These are phyloP conservation scores for Dioscorea cayenensis DNA, from an alignment of 116 monocot genomes.

Conservation along the genomic window DNA sequence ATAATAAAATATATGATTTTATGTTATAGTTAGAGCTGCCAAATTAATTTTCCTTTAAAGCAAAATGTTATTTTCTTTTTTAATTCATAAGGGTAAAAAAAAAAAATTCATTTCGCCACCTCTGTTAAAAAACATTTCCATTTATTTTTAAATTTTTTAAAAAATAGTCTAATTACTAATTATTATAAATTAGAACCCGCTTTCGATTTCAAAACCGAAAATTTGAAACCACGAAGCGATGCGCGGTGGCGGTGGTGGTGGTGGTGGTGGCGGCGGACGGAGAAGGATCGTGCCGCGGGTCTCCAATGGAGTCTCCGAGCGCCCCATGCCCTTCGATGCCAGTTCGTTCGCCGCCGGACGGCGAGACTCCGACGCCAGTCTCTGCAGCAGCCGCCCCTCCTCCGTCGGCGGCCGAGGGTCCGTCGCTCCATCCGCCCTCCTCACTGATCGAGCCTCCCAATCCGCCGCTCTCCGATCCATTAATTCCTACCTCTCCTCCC, in stretches of 20 bases:
- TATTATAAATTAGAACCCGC: too few species aligned
- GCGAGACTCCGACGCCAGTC: slow-evolving; percentile 72
- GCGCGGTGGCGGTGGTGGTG: slow-evolving; percentile 1
- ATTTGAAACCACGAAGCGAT: not conserved
- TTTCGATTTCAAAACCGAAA: too few species aligned
- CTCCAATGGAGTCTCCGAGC: not conserved
- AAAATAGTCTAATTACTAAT: too few species aligned
- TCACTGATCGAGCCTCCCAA: slow-evolving; percentile 25
- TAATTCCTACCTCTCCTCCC: slow-evolving; percentile 48
- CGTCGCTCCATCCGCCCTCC: slow-evolving; percentile 12
- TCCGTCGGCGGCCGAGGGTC: slow-evolving; percentile 3
- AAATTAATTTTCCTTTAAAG: too few species aligned
- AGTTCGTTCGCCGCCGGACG: slow-evolving; percentile 8
- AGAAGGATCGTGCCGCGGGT: not conserved
- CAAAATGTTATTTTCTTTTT: too few species aligned
- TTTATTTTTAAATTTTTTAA: too few species aligned
- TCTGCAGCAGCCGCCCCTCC: slow-evolving; percentile 53
- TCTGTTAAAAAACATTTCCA: too few species aligned
- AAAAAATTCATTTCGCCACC: too few species aligned
- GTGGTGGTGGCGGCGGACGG: not conserved
- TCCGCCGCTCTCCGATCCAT: slow-evolving; percentile 37
- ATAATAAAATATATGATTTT: too few species aligned
- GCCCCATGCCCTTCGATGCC: slow-evolving; percentile 9
- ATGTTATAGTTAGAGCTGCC: too few species aligned
- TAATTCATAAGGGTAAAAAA: too few species aligned